phyloP scores from a whole-genome alignment of 129 eudicot species.

The Chrysanthemum seticuspe region DNA sequence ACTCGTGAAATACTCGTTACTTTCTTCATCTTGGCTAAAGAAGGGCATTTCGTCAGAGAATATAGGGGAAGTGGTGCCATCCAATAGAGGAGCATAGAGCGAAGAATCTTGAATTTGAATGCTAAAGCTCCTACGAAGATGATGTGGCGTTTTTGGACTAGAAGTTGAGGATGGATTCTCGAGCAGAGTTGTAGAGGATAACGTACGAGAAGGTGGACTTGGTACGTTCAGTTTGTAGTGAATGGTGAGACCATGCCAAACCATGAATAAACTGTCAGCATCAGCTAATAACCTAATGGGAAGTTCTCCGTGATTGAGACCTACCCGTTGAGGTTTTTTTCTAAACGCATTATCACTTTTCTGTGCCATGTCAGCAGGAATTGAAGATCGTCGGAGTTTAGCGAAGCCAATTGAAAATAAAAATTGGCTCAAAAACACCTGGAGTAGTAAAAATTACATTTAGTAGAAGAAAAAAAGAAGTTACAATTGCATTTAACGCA shows the following conservation, averaged over 20 bases:
- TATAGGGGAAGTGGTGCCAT: conserved; percentile 48
- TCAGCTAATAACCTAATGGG: conserved; percentile 89
- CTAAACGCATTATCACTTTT: conserved; percentile 50
- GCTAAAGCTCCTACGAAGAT: conserved; percentile 70
- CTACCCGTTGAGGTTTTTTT: conserved; percentile 46
- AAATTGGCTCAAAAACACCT: conserved; percentile 78
- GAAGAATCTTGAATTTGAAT: conserved; percentile 63
- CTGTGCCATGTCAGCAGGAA: conserved; percentile 55
- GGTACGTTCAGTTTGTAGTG: conserved; percentile 93
- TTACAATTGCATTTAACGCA: neutral
- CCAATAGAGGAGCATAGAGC: conserved; percentile 67
- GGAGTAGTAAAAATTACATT: conserved; percentile 16
- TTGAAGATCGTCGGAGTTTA: conserved; percentile 88
- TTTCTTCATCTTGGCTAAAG: conserved; percentile 47
- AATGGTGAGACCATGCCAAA: conserved; percentile 60
- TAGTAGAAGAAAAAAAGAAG: neutral
- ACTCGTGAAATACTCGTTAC: conserved; percentile 40
- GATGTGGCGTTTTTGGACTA: conserved; percentile 43
- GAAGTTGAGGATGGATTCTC: conserved; percentile 49
- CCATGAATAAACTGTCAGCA: conserved; percentile 73
- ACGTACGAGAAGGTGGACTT: conserved; percentile 73
- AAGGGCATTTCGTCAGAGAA: conserved; percentile 59
- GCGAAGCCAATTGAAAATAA: conserved; percentile 59
- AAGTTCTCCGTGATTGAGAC: conserved; percentile 58
- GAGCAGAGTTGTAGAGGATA: conserved; percentile 60